Conservation (phyloP, 148 eudicot species). For the Chenopodium album region DNA sequence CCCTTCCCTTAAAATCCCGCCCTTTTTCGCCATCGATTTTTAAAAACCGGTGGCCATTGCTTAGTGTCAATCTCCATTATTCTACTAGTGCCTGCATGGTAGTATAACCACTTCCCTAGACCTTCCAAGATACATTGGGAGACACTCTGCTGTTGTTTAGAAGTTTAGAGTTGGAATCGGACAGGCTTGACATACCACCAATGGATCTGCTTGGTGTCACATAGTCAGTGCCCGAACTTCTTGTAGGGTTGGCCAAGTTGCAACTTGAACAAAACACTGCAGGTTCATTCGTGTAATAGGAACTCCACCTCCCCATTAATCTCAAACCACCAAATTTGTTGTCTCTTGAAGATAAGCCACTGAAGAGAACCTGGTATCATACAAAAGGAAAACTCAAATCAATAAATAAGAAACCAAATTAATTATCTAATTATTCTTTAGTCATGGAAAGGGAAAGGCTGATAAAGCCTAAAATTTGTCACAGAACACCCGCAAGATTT, state of each 20-base stretch:
- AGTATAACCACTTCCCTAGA: too few relatives aligned
- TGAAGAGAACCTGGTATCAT: constrained; percentile 42
- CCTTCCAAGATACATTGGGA: too few relatives aligned
- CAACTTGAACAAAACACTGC: constrained; percentile 65
- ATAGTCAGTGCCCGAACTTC: too few relatives aligned
- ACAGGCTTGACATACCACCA: too few relatives aligned
- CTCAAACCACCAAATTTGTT: constrained; percentile 89
- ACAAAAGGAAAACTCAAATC: constrained; percentile 10
- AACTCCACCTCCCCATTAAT: constrained; percentile 69
- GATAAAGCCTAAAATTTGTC: not conserved
- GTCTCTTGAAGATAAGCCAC: constrained; percentile 53
- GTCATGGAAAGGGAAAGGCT: not conserved
- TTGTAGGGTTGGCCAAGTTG: constrained; percentile 28
- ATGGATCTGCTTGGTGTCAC: too few relatives aligned
- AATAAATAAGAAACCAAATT: not conserved
- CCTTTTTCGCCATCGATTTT: too few relatives aligned
- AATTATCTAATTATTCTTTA: not conserved
- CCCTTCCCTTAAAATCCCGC: too few relatives aligned
- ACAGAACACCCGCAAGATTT: not conserved
- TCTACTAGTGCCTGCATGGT: too few relatives aligned
- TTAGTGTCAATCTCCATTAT: too few relatives aligned
- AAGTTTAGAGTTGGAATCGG: too few relatives aligned
- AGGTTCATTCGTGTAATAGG: constrained; percentile 65
- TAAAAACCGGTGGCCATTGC: too few relatives aligned
- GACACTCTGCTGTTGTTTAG: too few relatives aligned